A percentile compares a stretch with the other conserved stretches of the same genome.
phyloP scores from a whole-genome alignment of 1,284 basidiomycete species.

The Ustilago crameri region DNA sequence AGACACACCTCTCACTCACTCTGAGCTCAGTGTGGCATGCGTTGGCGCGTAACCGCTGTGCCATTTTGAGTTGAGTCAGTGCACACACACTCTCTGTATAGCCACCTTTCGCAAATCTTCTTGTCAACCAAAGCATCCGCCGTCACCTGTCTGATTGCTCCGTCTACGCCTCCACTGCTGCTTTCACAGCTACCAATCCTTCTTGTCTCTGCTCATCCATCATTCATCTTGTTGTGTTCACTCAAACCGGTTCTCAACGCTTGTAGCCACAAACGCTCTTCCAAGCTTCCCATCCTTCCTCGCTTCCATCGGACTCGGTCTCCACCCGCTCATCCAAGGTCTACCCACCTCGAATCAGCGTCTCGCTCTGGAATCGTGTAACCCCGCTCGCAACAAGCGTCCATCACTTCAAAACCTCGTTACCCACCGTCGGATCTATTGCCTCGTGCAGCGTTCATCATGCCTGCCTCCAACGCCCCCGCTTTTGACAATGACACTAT shows the following conservation, averaged over 20 bases:
- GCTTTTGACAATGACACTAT: conserved; percentile 60
- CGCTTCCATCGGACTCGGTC: too few species aligned
- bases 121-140: background rate
- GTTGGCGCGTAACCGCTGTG: too few species aligned
- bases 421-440: background rate
- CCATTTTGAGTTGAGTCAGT: too few species aligned
- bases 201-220: background rate
- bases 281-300: too few species aligned
- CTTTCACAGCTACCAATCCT: background rate
- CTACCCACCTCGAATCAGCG: background rate
- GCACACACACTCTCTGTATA: too few species aligned
- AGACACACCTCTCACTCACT: too few species aligned
- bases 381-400: too few species aligned
- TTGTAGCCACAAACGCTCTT: background rate
- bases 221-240: background rate
- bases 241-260: too few species aligned
- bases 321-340: too few species aligned
- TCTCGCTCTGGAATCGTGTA: background rate
- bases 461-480: conserved; percentile 44
- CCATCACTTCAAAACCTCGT: background rate
- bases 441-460: conserved; percentile 7
- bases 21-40: background rate
- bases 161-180: background rate
- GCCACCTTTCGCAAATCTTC: conserved; percentile 13
- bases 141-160: background rate